Conservation (phyloP, 768 basidiomycete species). For the Pisolithus tinctorius region DNA sequence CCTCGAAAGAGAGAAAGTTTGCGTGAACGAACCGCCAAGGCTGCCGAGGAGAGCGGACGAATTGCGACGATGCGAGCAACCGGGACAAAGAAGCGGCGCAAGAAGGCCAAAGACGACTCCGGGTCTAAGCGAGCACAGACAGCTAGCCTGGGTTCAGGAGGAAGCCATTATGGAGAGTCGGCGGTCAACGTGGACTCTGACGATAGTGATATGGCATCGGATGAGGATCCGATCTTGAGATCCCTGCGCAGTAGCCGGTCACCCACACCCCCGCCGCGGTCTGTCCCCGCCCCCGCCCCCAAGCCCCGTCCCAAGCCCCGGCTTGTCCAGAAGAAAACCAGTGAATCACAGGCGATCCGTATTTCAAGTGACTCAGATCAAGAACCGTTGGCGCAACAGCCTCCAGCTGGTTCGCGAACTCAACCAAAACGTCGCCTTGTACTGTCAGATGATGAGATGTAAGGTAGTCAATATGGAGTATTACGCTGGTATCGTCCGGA, state of each 20-base stretch:
- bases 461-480: neutral
- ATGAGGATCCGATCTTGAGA: slow-evolving; percentile 20
- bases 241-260: slow-evolving; percentile 20
- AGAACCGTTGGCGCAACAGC: slow-evolving; percentile 1
- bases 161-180: slow-evolving; percentile 10
- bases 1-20: slow-evolving; percentile 65
- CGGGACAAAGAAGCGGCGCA: slow-evolving; percentile 56
- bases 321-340: slow-evolving; percentile 30
- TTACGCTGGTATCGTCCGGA: neutral
- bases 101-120: slow-evolving; percentile 37
- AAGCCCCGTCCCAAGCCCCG: slow-evolving; percentile 33
- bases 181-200: slow-evolving; percentile 12
- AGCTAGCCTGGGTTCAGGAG: slow-evolving; percentile 3
- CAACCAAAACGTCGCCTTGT: slow-evolving; percentile 25
- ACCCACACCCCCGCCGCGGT: slow-evolving; percentile 14
- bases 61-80: slow-evolving; percentile 37
- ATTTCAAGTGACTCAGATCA: slow-evolving; percentile 20
- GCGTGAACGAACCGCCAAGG: slow-evolving; percentile 46
- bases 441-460: slow-evolving; percentile 35
- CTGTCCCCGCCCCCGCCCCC: slow-evolving; percentile 6
- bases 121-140: slow-evolving; percentile 33
- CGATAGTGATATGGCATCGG: slow-evolving; percentile 10
- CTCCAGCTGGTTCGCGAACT: slow-evolving; percentile 8
- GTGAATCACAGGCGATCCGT: slow-evolving; percentile 7
- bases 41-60: slow-evolving; percentile 37